Conservation (phyloP, 495 filamentous ascomycete species). For the Podospora anserina region DNA sequence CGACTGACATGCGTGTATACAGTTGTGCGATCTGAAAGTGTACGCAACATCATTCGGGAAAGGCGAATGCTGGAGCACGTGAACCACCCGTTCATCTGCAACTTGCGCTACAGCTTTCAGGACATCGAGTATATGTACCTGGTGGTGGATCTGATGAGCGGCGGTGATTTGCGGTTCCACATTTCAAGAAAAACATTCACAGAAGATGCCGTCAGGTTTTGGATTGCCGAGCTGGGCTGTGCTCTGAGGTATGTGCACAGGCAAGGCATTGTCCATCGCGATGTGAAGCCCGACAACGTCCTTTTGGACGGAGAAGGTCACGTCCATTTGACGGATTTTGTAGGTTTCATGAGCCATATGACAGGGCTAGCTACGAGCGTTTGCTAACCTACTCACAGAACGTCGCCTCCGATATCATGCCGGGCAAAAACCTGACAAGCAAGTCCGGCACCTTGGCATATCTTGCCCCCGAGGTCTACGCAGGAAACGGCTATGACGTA, state of each 20-base stretch:
- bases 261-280: constrained; percentile 91
- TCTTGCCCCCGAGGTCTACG: constrained; percentile 92
- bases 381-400: constrained; percentile 59
- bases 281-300: constrained; percentile 97
- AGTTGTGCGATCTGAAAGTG: constrained; percentile 97
- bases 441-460: constrained; percentile 97
- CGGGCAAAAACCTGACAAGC: constrained; percentile 81
- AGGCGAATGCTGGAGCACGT: constrained; percentile 96
- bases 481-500: constrained; percentile 75
- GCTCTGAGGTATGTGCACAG: constrained; percentile 87
- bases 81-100: constrained; percentile 97
- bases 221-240: constrained; percentile 92
- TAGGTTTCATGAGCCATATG: constrained; percentile 44
- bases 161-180: constrained; percentile 94
- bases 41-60: constrained; percentile 96
- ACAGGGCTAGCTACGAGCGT: constrained; percentile 10
- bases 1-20: neutral
- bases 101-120: constrained; percentile 97
- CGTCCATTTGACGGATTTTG: constrained; percentile 97
- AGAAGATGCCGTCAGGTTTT: constrained; percentile 93
- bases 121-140: constrained; percentile 99
- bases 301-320: constrained; percentile 91
- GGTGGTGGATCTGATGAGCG: constrained; percentile 97
- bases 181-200: constrained; percentile 98
- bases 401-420: constrained; percentile 87